Evolutionary conservation across 139 green algal genomes (phyloP).

Genomic region (Auxenochlorella pyrenoidosa): DNA sequence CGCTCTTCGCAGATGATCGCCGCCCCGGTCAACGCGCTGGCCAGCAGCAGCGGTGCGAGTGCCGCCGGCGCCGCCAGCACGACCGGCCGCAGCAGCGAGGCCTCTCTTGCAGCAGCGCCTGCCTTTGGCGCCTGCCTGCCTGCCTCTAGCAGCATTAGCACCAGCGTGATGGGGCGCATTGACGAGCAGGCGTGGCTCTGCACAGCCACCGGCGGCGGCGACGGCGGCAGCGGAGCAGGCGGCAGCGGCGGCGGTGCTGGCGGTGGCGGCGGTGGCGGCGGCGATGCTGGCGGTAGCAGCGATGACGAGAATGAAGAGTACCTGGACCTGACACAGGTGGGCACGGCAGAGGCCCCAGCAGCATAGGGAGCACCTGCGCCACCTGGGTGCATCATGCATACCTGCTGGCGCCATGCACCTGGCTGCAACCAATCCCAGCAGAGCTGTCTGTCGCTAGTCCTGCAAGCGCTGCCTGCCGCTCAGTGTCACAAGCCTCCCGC

Average conservation of each 20-base stretch:
- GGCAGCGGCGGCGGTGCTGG: slow-evolving; percentile 26
- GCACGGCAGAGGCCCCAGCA: neutral
- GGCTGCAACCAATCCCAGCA: too few relatives aligned
- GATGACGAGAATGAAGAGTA: slow-evolving; percentile 61
- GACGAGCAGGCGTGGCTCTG: slow-evolving; percentile 19
- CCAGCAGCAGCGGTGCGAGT: neutral
- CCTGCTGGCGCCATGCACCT: too few relatives aligned
- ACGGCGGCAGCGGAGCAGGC: slow-evolving; percentile 7
- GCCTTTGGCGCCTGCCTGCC: slow-evolving; percentile 10
- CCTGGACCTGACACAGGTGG: slow-evolving; percentile 60
- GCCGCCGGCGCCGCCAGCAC: neutral
- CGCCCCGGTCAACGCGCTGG: slow-evolving; percentile 13
- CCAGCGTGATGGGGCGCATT: neutral
- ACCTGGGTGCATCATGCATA: too few relatives aligned
- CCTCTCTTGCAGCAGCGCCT: neutral
- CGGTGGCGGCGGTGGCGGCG: slow-evolving; percentile 36
- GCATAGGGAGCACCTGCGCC: too few relatives aligned
- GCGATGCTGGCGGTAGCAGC: slow-evolving; percentile 39
- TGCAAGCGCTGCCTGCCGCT: neutral
- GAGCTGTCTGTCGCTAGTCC: too few relatives aligned
- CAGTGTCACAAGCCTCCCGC: neutral
- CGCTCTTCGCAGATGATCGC: neutral
- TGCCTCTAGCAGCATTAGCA: slow-evolving; percentile 10
- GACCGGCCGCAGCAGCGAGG: neutral
- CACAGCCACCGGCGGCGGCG: slow-evolving; percentile 11